phyloP scores from a whole-genome alignment of 768 basidiomycete species.

The Trametes cingulata region DNA sequence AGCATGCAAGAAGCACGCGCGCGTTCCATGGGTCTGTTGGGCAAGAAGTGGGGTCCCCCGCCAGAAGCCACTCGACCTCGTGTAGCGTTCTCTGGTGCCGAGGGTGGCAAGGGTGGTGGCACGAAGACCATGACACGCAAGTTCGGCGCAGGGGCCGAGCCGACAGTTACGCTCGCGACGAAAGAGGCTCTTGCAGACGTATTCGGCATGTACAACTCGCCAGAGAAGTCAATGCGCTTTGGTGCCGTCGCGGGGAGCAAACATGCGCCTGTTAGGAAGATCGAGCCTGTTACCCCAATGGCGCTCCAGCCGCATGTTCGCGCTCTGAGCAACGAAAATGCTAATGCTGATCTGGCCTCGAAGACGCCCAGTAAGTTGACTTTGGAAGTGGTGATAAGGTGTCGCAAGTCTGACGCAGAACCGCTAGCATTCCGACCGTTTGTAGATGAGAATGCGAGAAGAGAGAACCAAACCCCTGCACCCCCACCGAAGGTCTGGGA shows the following conservation, averaged over 20 bases:
- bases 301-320: constrained; percentile 23
- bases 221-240: constrained; percentile 68
- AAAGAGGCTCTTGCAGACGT: constrained; percentile 94
- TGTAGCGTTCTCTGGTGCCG: constrained; percentile 60
- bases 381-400: not conserved
- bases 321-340: constrained; percentile 30
- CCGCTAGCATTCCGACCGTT: constrained; percentile 64
- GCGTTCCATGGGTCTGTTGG: constrained; percentile 76
- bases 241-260: constrained; percentile 59
- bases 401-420: not conserved
- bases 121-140: constrained; percentile 41
- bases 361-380: constrained; percentile 40
- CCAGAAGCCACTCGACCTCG: constrained; percentile 40
- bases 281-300: constrained; percentile 54
- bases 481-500: constrained; percentile 44
- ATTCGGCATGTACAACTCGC: constrained; percentile 94
- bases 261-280: constrained; percentile 67
- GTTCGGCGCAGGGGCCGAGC: constrained; percentile 54
- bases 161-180: constrained; percentile 95
- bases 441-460: constrained; percentile 58
- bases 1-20: constrained; percentile 84
- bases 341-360: constrained; percentile 23
- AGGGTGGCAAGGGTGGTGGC: constrained; percentile 38
- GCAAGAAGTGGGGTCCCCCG: constrained; percentile 83
- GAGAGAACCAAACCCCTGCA: constrained; percentile 44